Conservation (phyloP, 2,329 filamentous ascomycete genomes). For the Xylariaceae sp. region DNA sequence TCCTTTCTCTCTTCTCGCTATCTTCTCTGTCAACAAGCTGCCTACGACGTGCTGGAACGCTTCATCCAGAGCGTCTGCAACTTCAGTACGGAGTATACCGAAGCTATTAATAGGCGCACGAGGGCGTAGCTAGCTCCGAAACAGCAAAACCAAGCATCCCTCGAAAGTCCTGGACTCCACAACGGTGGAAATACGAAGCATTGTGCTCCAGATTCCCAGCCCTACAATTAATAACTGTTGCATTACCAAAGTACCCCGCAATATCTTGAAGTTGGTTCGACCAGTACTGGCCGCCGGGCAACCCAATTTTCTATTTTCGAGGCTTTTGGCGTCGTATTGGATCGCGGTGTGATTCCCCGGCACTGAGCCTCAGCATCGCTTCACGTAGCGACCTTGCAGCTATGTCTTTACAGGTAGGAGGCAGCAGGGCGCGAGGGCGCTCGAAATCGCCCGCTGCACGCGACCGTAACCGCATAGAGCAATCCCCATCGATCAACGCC, state of each 20-base stretch:
- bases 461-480: conserved; percentile 31
- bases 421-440: conserved; percentile 41
- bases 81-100: too few relatives aligned
- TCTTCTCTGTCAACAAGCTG: too few relatives aligned
- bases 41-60: too few relatives aligned
- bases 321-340: background rate
- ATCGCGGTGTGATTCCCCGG: background rate
- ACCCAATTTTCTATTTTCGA: conserved; percentile 3
- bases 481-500: conserved; percentile 35
- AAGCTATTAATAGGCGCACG: too few relatives aligned
- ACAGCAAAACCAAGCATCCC: conserved; percentile 9
- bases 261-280: conserved; percentile 16
- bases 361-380: too few relatives aligned
- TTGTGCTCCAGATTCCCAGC: conserved; percentile 8
- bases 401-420: conserved; percentile 52
- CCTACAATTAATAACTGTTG: conserved; percentile 8
- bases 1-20: too few relatives aligned
- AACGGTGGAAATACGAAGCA: conserved; percentile 6
- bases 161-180: conserved; percentile 7
- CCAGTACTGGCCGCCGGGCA: conserved; percentile 1
- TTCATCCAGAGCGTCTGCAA: too few relatives aligned
- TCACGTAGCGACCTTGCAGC: background rate
- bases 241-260: conserved; percentile 12
- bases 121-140: conserved; percentile 5
- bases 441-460: conserved; percentile 43